A percentile compares a stretch with the other conserved stretches of the same genome.
Conservation (phyloP, 1,284 basidiomycete genomes). For the Boletellus deceptivus region DNA sequence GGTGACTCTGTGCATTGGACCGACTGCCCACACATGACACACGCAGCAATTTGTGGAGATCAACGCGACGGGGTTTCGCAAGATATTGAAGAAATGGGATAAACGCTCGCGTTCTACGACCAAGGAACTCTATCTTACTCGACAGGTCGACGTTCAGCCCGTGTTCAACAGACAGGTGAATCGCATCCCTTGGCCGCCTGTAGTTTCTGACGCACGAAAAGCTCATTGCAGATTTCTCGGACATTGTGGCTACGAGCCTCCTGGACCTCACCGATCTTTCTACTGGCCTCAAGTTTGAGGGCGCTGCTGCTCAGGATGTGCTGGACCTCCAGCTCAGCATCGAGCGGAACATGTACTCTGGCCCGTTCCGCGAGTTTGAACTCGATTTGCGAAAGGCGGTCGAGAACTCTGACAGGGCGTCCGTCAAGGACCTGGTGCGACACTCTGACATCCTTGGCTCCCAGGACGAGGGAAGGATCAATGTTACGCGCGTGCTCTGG, state of each 20-base stretch:
- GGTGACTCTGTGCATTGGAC: constrained; percentile 21
- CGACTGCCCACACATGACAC: constrained; percentile 12
- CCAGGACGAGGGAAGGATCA: constrained; percentile 57
- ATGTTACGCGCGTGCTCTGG: constrained; percentile 88
- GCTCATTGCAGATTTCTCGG: constrained; percentile 94
- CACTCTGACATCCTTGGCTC: constrained; percentile 67
- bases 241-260: constrained; percentile 92
- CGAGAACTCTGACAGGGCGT: constrained; percentile 53
- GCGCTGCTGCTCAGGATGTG: constrained; percentile 54
- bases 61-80: constrained; percentile 96
- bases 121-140: constrained; percentile 94
- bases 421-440: constrained; percentile 68
- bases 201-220: constrained; percentile 13
- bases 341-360: constrained; percentile 57
- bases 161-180: constrained; percentile 92
- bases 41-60: constrained; percentile 93
- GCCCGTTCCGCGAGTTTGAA: constrained; percentile 85
- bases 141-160: constrained; percentile 98
- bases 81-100: constrained; percentile 99
- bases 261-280: constrained; percentile 88
- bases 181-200: background rate
- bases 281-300: constrained; percentile 71
- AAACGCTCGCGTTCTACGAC: constrained; percentile 93
- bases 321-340: constrained; percentile 72
- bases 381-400: constrained; percentile 80